Evolutionary conservation across 2,329 filamentous ascomycete species (phyloP), one percentile per base, ranked within the genome.

Genomic region (Coleophoma eucalyptorum): DNA sequence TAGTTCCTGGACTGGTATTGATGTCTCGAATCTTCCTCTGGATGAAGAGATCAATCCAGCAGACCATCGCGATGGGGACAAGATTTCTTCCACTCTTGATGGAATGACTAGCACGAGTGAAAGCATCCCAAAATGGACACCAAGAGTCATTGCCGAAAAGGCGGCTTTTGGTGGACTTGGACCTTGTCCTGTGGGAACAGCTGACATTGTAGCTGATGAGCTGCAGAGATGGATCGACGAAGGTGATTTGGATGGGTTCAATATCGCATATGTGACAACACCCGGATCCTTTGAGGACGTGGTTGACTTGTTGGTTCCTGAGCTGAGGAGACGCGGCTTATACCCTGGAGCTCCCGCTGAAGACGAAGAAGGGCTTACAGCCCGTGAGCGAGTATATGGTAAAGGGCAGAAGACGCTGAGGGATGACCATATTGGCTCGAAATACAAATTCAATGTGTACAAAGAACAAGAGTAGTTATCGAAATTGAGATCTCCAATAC

Each of bases 211-310:
- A 8, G 46, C 46, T 6, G 46, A 90, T 61, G 75, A 78, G 37
- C 72, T 90, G 51, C 82, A 89, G 65, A 67, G 71, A 1, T 89
- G 86, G 86, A 72, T 88, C 1, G 61, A 72, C 18, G 84, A 87
- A 63, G 84, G 83, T 0, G 86, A 87, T 55, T 78, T 89, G 1
- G 86, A 89, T 59, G 86, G 86, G 0, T 90, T 90, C 68, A 90
- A 90, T 61, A 77, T 89, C 64, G 80, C 80, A 87, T 1, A 87
- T 53, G 78, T 80, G 0, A 65, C 86, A 15, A 83, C 83, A 61
- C 84, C 83, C 0, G 76, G 79, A 48, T 81, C 81, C 0, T 87
- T 87, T 68, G 77, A 81, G 52, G 84, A 87, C 55, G 80, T 88
- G 15, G 76, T 81, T 32, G 81, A 87, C 18, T 69, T 85, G 0